Conservation (phyloP, 129 eudicot genomes). For the Artemisia annua region DNA sequence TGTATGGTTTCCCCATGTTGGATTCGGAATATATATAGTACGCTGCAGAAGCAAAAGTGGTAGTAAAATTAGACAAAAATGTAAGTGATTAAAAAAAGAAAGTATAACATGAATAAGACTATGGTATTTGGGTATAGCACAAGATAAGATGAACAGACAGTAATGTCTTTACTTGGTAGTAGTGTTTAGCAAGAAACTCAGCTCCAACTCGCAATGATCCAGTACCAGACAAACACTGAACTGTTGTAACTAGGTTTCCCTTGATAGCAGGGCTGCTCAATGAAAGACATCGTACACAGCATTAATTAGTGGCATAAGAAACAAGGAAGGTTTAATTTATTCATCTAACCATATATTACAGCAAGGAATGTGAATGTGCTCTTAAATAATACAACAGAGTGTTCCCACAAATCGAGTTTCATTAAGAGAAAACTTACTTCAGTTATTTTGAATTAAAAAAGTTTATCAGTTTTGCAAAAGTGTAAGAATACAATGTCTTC, state of each 20-base stretch:
- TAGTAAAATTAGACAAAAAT: not conserved
- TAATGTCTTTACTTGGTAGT: conserved; percentile 54
- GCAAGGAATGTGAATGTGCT: not conserved
- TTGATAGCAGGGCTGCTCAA: conserved; percentile 75
- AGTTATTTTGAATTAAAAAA: no score
- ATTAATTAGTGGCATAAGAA: not conserved
- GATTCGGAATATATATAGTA: conserved; percentile 72
- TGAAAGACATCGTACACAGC: conserved; percentile 4
- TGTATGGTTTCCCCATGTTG: conserved; percentile 97
- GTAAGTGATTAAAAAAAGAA: not conserved
- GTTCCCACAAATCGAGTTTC: no score
- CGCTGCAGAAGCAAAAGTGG: conserved; percentile 41
- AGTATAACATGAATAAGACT: conserved; percentile 31
- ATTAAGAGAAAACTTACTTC: no score
- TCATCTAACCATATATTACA: not conserved
- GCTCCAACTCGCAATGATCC: conserved; percentile 95
- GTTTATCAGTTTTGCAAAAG: no score
- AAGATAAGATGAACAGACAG: not conserved
- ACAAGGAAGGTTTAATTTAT: not conserved
- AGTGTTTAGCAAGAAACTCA: conserved; percentile 80
- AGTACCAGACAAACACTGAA: conserved; percentile 96
- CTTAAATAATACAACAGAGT: no score
- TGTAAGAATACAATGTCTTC: not conserved
- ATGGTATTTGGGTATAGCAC: conserved; percentile 8
- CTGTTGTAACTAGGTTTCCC: conserved; percentile 84